Conservation (phyloP, 208 protist genomes). For the Trypanosoma cruzi region DNA sequence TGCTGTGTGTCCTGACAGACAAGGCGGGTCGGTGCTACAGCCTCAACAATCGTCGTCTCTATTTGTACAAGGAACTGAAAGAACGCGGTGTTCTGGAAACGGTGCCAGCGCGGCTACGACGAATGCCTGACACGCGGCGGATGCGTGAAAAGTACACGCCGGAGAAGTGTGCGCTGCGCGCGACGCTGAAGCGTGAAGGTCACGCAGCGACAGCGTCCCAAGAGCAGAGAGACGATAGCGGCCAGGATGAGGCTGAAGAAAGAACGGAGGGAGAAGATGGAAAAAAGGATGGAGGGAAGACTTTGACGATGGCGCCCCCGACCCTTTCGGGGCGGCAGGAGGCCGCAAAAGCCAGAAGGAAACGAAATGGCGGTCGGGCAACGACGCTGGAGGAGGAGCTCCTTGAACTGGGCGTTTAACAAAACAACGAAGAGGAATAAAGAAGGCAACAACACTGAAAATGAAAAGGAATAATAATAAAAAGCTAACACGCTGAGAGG, state of each 20-base stretch:
- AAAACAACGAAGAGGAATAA: not conserved
- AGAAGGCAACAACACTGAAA: not conserved
- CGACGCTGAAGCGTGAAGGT: constrained; percentile 67
- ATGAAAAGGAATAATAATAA: too few relatives aligned
- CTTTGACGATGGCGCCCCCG: not conserved
- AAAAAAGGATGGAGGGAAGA: not conserved
- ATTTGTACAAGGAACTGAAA: constrained; percentile 80
- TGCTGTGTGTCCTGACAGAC: constrained; percentile 71
- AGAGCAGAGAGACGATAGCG: not conserved
- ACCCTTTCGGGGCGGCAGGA: not conserved
- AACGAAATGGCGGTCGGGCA: not conserved
- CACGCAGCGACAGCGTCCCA: not conserved
- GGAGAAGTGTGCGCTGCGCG: constrained; percentile 66
- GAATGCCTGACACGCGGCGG: constrained; percentile 60
- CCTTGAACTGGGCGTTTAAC: constrained; percentile 15
- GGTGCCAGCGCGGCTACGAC: constrained; percentile 68
- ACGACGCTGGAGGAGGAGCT: constrained; percentile 25
- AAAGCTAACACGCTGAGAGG: not conserved
- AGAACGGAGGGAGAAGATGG: not conserved
- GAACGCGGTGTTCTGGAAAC: constrained; percentile 39
- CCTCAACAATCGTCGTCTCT: constrained; percentile 88
- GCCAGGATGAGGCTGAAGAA: constrained; percentile 4
- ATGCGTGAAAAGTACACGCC: constrained; percentile 81
- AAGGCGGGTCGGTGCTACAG: constrained; percentile 57
- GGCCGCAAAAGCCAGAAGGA: not conserved